Percentiles rank a stretch among this genome's conserved stretches.
phyloP scores from a whole-genome alignment of 805 yeast genomes.

The Starmerella bombicola region DNA sequence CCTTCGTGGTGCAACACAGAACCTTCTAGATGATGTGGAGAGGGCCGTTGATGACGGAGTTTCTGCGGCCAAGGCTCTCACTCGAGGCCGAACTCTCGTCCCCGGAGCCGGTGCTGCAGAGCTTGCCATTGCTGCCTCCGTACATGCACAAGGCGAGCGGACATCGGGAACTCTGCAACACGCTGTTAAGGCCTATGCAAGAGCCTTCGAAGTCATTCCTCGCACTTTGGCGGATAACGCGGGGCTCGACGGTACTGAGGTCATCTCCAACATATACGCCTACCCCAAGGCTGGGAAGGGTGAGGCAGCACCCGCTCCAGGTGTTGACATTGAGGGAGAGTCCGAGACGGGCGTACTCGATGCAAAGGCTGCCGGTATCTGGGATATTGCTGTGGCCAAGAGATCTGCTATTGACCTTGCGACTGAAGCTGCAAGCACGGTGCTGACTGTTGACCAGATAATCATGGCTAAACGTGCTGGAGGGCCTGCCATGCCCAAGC shows the following conservation, averaged over 20 bases:
- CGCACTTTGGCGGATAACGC: conserved; percentile 87
- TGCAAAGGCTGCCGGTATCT: conserved; percentile 54
- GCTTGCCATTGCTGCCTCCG: conserved; percentile 67
- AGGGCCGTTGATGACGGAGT: conserved; percentile 97
- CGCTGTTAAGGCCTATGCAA: conserved; percentile 87
- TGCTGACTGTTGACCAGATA: conserved; percentile 87
- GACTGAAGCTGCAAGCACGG: conserved; percentile 87
- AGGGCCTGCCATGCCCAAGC: conserved; percentile 84
- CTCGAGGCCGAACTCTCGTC: conserved; percentile 66
- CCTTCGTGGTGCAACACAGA: conserved; percentile 92
- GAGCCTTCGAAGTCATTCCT: conserved; percentile 90
- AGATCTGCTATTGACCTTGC: conserved; percentile 83
- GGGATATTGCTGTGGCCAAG: conserved; percentile 69
- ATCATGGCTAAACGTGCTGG: conserved; percentile 99
- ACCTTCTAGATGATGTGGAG: conserved; percentile 84
- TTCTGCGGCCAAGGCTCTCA: conserved; percentile 74
- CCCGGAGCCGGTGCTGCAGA: conserved; percentile 97
- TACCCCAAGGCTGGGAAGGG: conserved; percentile 41
- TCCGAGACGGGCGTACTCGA: conserved; percentile 52
- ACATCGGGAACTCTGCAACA: conserved; percentile 89
- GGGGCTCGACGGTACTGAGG: conserved; percentile 81
- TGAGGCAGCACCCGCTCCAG: conserved; percentile 28
- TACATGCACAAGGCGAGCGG: conserved; percentile 76
- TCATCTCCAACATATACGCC: conserved; percentile 78
- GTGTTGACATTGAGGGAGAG: conserved; percentile 73